Base-by-base conservation (phyloP, 2,329 filamentous ascomycete genomes). In the Cladosporium sp. region DNA sequence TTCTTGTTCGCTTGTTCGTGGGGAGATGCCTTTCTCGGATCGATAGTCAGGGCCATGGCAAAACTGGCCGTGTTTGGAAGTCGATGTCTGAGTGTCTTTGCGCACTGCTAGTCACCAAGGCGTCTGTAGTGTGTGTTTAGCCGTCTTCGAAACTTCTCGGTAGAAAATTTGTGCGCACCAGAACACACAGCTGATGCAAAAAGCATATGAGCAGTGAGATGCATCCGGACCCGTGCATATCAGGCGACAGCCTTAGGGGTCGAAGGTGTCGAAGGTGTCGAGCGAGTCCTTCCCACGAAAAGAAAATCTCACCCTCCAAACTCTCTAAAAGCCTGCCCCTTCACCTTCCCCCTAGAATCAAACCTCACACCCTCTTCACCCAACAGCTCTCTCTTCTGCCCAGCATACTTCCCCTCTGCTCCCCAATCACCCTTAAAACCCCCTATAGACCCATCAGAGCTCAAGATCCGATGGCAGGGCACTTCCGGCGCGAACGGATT, bases 361-460 rank as follows among this genome's bases (percentile, higher is more conserved):
- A 83, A 82, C 58, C 68, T 71, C 5, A 83, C 77, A 5, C 81
- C 81, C 67, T 83, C 81, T 32, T 75, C 77, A 49, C 72, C 71
- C 65, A 82, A 70, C 64, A 82, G 67, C 65, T 75, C 75, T 53
- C 75, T 76, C 71, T 82, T 83, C 65, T 79, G 75, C 21, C 70
- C 70, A 14, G 78, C 78, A 71, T 78, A 76, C 67, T 77, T 77
- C 5, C 79, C 79, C n/a, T 79, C 74, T 64, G 80, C 79, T 28
- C 79, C 78, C 81, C 82, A 82, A 36, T 77, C 76, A 16, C 84
- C 84, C 43, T 81, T 79, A 70, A 85, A 86, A 13, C 84, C 84
- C 18, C 84, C 83, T 23, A 86, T 74, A 7, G 74, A 70, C 14
- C 75, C 74, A 58, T 74, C 74, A 18, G 70, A 70, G 16, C 76